These are phyloP conservation scores for Alternaria sp. DNA, from an alignment of 2,329 filamentous ascomycete genomes.

Conservation along the genomic window DNA sequence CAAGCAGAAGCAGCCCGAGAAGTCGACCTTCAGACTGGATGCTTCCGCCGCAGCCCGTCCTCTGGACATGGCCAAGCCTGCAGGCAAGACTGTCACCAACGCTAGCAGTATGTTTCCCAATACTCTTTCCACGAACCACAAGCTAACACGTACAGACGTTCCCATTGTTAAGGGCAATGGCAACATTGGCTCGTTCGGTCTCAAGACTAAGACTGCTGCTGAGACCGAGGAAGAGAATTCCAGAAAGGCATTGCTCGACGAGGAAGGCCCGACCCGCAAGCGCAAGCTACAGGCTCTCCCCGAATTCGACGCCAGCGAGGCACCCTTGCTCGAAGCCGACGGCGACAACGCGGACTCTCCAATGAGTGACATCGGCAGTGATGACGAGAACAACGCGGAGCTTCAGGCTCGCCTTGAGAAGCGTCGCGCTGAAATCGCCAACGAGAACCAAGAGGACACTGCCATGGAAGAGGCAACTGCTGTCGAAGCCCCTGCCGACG, in stretches of 20 bases:
- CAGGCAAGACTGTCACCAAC: conserved; percentile 32
- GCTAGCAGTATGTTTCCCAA: conserved; percentile 20
- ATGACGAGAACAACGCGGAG: conserved; percentile 86
- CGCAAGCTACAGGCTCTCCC: conserved; percentile 87
- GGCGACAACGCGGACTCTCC: conserved; percentile 73
- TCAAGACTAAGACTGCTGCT: conserved; percentile 70
- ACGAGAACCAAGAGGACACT: conserved; percentile 63
- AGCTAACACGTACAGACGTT: conserved; percentile 33
- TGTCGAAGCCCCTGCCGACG: conserved; percentile 43
- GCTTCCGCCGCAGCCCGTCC: conserved; percentile 39
- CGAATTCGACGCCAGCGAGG: conserved; percentile 63
- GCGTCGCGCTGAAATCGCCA: conserved; percentile 66
- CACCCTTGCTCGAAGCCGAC: conserved; percentile 42
- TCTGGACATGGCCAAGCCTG: conserved; percentile 32
- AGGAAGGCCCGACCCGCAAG: conserved; percentile 81
- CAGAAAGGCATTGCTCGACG: conserved; percentile 81
- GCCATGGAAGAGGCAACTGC: conserved; percentile 51
- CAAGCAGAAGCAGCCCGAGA: conserved; percentile 57
- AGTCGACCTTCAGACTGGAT: conserved; percentile 49
- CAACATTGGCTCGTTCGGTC: conserved; percentile 84
- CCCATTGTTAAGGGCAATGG: conserved; percentile 69
- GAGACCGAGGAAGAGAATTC: conserved; percentile 70
- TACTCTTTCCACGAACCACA: neutral
- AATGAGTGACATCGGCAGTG: conserved; percentile 77
- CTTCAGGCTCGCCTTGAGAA: conserved; percentile 81